Conservation (phyloP, 352 stramenopile genomes). For the Phytophthora palmivora region DNA sequence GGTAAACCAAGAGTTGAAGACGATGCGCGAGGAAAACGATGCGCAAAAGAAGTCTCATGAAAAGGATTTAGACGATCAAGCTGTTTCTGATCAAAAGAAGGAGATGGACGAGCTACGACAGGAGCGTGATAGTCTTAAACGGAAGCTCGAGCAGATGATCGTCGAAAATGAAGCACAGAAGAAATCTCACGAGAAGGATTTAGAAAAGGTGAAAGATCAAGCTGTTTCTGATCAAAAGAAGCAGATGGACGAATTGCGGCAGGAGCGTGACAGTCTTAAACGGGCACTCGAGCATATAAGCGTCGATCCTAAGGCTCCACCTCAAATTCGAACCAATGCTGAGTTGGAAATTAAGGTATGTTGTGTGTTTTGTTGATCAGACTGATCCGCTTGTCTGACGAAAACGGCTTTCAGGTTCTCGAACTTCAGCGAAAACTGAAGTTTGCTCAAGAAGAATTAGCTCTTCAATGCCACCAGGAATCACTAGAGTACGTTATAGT, state of each 20-base stretch:
- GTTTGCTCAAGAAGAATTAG: constrained; percentile 6
- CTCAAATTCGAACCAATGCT: constrained; percentile 20
- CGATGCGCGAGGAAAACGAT: constrained; percentile 12
- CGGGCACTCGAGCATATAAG: constrained; percentile 18
- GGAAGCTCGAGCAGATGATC: no score
- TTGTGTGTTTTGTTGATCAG: neutral
- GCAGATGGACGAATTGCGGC: constrained; percentile 6
- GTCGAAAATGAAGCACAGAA: constrained; percentile 18
- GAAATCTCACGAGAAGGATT: constrained; percentile 13
- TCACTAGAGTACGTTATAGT: constrained; percentile 20
- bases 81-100: constrained; percentile 19
- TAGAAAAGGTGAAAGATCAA: constrained; percentile 18
- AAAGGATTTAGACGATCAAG: constrained; percentile 16
- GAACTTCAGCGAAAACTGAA: constrained; percentile 9
- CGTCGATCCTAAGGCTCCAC: constrained; percentile 12
- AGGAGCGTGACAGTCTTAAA: constrained; percentile 21
- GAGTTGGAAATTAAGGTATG: constrained; percentile 32
- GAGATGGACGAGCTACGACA: constrained; percentile 10
- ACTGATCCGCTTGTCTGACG: constrained; percentile 6
- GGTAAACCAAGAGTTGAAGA: constrained; percentile 9
- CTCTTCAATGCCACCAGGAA: constrained; percentile 1
- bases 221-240: constrained; percentile 22
- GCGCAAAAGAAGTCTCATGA: constrained; percentile 16
- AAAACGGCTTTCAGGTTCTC: constrained; percentile 16
- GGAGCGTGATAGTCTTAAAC: constrained; percentile 18